These are phyloP conservation scores for Auriscalpium vulgare DNA, from an alignment of 768 basidiomycete species.

Conservation along the genomic window DNA sequence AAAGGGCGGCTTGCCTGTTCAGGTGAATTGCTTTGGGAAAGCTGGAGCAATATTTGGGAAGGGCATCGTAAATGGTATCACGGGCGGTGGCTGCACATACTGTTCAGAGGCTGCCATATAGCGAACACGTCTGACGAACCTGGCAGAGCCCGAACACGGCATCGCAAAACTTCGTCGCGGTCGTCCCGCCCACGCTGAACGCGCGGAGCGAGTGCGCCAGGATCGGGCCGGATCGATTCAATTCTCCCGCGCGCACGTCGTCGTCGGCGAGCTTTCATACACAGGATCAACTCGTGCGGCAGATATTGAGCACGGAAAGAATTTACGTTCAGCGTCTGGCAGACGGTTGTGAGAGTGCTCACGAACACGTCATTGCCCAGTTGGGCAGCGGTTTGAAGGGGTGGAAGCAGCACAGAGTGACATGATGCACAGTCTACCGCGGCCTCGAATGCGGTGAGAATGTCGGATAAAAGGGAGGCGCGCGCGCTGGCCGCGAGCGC, in stretches of 20 bases:
- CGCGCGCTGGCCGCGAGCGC: no score
- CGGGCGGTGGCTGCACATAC: not conserved
- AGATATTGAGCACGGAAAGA: no score
- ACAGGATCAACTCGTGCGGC: not conserved
- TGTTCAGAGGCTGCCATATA: not conserved
- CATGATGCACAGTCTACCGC: not conserved
- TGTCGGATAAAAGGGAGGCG: not conserved
- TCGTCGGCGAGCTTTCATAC: not conserved
- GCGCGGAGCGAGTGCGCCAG: not conserved
- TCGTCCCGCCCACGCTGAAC: not conserved
- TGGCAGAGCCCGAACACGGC: slow-evolving; percentile 1
- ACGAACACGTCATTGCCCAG: not conserved
- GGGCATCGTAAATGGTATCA: not conserved
- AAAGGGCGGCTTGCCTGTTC: not conserved
- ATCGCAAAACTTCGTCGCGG: not conserved
- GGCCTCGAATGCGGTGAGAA: not conserved
- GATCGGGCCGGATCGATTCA: not conserved
- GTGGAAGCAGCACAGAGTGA: not conserved
- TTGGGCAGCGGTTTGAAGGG: not conserved
- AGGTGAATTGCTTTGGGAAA: not conserved
- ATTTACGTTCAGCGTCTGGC: not conserved
- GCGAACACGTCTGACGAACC: not conserved
- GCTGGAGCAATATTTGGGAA: not conserved
- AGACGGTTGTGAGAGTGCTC: not conserved
- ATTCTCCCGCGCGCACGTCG: slow-evolving; percentile 1